Base-by-base conservation (phyloP, 176 grass and related monocot species). In the Tuctoria greenei region DNA sequence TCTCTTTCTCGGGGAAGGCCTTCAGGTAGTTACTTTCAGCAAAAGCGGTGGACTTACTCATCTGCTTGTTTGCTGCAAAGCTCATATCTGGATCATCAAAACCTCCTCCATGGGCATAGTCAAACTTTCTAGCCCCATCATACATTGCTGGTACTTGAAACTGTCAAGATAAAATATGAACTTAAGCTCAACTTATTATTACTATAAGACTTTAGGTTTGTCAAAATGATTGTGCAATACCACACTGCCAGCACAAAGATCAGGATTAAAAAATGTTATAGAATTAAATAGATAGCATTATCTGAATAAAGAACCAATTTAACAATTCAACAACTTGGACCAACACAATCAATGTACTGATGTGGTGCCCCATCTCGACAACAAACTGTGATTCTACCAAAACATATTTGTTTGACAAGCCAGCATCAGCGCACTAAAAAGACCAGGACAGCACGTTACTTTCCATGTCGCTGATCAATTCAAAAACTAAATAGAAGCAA, bases 1-100 rank as follows among this genome's bases (percentile, higher is more conserved):
- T 99, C 56, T 92, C 96, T 67, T 99, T 99, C 57, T 97, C 93
- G 23, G 83, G 23, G 37, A 93, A 91, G 35, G 28, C 67, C 57
- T 85, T 89, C 23, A 90, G 72, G 40, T 71, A 90, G 61, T 78
- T 86, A 71, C 54, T 87, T 79, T 95, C 92, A 78, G 80, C 12
- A 66, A 88, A 82, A 86, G 81, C 27, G 75, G 67, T 51, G 42
- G 89, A 81, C 64, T 86, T 88, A 60, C 76, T 82, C 60, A 84
- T 80, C 28, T 79, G 65, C 44, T 86, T 95, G 44, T 80, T 84
- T 37, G 81, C 40, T 34, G 73, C 51, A 38, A 90, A 99, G 77
- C 54, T 86, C 25, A 79, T 37, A 66, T 99, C 85, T 41, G 77
- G 71, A 79, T 95, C 77, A 61, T 87, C 85, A 60, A 92, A 50